These are phyloP conservation scores for Nakataea oryzae DNA, from an alignment of 2,329 filamentous ascomycete genomes.

Conservation along the genomic window DNA sequence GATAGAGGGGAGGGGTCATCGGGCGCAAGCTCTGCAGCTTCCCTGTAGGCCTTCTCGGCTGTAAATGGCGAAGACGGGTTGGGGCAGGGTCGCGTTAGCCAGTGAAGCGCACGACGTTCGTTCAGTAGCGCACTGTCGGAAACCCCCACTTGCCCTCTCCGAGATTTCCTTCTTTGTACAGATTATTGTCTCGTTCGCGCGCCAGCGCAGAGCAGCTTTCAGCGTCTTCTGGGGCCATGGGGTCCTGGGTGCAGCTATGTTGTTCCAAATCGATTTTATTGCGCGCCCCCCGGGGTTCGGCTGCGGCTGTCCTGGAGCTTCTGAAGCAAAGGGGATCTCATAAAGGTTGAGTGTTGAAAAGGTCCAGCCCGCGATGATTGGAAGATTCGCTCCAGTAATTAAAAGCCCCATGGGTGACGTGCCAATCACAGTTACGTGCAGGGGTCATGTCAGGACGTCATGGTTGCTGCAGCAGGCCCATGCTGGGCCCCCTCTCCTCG, in stretches of 20 bases:
- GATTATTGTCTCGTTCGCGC: background rate
- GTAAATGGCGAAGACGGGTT: background rate
- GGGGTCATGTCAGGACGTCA: background rate
- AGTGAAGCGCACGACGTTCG: background rate
- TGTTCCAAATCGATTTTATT: background rate
- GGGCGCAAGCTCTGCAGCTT: conserved; percentile 5
- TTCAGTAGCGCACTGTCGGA: background rate
- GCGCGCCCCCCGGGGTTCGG: too few relatives aligned
- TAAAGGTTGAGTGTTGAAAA: too few relatives aligned
- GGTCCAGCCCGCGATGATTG: background rate
- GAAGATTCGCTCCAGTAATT: too few relatives aligned
- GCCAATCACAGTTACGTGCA: background rate
- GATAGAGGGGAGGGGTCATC: conserved; percentile 6
- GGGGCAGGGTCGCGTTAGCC: background rate
- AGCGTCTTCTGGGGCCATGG: background rate
- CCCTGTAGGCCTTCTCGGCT: conserved; percentile 8
- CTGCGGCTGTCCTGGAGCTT: too few relatives aligned
- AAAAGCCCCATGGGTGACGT: background rate
- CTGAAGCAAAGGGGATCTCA: too few relatives aligned
- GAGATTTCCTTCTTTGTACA: background rate
- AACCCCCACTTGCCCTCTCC: background rate
- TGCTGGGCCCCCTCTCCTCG: background rate
- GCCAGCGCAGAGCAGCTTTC: background rate
- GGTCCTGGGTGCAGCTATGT: background rate
- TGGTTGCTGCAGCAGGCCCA: background rate